phyloP scores from a whole-genome alignment of 2,329 filamentous ascomycete species.

The Colletotrichum theobromicola region DNA sequence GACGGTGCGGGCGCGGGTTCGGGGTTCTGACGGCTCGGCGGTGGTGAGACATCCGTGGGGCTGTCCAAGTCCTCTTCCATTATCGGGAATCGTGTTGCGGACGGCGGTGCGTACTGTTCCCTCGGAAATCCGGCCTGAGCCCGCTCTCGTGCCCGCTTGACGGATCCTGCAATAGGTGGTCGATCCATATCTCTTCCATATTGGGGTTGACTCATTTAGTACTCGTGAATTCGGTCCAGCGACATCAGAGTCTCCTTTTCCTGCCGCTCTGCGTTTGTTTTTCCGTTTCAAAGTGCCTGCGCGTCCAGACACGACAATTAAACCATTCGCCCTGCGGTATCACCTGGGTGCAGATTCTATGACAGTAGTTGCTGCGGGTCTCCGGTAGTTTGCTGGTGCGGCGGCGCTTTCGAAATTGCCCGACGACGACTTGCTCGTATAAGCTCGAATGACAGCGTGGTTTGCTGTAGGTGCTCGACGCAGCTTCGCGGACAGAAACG shows the following conservation, averaged over 20 bases:
- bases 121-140: conserved; percentile 44
- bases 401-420: conserved; percentile 16
- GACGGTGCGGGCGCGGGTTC: conserved; percentile 24
- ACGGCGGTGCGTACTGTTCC: conserved; percentile 26
- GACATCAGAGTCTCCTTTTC: conserved; percentile 29
- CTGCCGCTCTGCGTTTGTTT: conserved; percentile 24
- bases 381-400: background rate
- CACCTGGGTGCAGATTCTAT: conserved; percentile 6
- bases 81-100: conserved; percentile 30
- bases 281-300: conserved; percentile 21
- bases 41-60: conserved; percentile 17
- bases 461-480: background rate
- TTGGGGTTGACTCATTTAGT: conserved; percentile 61
- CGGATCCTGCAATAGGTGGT: conserved; percentile 51
- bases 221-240: conserved; percentile 26
- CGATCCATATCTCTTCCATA: conserved; percentile 60
- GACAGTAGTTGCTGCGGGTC: conserved; percentile 8
- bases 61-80: conserved; percentile 16
- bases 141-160: conserved; percentile 60
- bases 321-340: conserved; percentile 11
- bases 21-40: conserved; percentile 31
- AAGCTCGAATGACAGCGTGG: conserved; percentile 9
- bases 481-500: conserved; percentile 6
- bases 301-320: conserved; percentile 8
- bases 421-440: conserved; percentile 25